Evolutionary conservation across 805 yeast genomes (phyloP).

Genomic region (Candida silvatica): DNA sequence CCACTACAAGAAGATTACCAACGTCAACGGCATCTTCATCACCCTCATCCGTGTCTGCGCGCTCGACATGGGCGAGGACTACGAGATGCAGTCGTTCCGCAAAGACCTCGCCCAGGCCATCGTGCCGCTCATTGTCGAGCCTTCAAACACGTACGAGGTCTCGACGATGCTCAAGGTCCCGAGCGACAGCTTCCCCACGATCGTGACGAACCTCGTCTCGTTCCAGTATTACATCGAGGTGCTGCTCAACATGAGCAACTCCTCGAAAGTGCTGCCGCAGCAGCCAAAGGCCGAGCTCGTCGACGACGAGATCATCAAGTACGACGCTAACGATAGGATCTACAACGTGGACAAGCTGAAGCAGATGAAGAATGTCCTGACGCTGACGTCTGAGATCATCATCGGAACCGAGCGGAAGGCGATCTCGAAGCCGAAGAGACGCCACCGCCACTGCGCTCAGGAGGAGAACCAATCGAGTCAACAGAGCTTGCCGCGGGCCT

Average conservation of each 20-base stretch:
- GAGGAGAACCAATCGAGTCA: constrained; percentile 2
- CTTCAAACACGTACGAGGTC: constrained; percentile 43
- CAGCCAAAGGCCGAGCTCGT: constrained; percentile 9
- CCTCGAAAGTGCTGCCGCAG: constrained; percentile 11
- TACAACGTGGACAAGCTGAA: constrained; percentile 77
- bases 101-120: constrained; percentile 77
- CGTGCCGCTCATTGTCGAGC: constrained; percentile 73
- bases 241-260: constrained; percentile 66
- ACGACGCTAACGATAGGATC: constrained; percentile 26
- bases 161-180: constrained; percentile 67
- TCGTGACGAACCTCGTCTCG: constrained; percentile 58
- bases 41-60: constrained; percentile 78
- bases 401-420: constrained; percentile 66
- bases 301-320: constrained; percentile 18
- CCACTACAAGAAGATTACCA: constrained; percentile 65
- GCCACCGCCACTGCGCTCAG: constrained; percentile 6
- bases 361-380: constrained; percentile 67
- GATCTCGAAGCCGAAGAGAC: constrained; percentile 18
- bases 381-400: constrained; percentile 71
- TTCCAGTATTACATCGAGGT: constrained; percentile 84
- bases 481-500: neutral
- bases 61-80: constrained; percentile 48
- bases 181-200: constrained; percentile 79
- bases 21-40: constrained; percentile 64
- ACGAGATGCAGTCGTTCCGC: constrained; percentile 63